Evolutionary conservation across 2,329 filamentous ascomycete species (phyloP).

Genomic region (Thelonectria discophora): DNA sequence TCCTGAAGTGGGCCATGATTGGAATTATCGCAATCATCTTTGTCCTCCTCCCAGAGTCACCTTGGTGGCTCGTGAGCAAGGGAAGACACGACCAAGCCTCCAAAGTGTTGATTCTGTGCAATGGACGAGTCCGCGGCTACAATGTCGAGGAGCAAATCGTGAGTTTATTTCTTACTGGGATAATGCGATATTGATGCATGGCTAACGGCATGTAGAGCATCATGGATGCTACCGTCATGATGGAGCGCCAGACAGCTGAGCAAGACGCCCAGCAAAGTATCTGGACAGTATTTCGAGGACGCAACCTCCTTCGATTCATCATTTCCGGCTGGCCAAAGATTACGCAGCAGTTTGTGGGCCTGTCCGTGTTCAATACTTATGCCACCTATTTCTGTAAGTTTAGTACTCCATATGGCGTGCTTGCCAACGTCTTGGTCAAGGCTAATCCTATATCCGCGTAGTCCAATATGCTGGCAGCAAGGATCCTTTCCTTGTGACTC

Average conservation of each 20-base stretch:
- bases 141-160: conserved; percentile 28
- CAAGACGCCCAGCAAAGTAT: conserved; percentile 16
- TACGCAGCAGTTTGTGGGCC: conserved; percentile 28
- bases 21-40: conserved; percentile 20
- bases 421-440: no score
- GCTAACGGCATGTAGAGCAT: conserved; percentile 10
- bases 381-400: conserved; percentile 29
- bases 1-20: conserved; percentile 26
- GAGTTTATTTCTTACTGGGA: background rate
- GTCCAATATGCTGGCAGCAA: conserved; percentile 31
- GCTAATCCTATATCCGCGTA: background rate
- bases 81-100: conserved; percentile 22
- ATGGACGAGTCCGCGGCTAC: conserved; percentile 23
- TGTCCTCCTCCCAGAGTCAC: conserved; percentile 23
- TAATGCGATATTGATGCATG: accelerated
- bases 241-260: conserved; percentile 23
- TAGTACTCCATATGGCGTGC: no score
- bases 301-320: conserved; percentile 28
- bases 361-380: conserved; percentile 30
- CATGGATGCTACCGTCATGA: conserved; percentile 23
- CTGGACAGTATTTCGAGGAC: conserved; percentile 25
- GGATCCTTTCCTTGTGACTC: conserved; percentile 28
- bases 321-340: conserved; percentile 27
- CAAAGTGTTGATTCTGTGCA: conserved; percentile 18
- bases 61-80: conserved; percentile 28